Base-by-base conservation (phyloP, 176 grass and related monocot genomes). In the Musa itinerans region DNA sequence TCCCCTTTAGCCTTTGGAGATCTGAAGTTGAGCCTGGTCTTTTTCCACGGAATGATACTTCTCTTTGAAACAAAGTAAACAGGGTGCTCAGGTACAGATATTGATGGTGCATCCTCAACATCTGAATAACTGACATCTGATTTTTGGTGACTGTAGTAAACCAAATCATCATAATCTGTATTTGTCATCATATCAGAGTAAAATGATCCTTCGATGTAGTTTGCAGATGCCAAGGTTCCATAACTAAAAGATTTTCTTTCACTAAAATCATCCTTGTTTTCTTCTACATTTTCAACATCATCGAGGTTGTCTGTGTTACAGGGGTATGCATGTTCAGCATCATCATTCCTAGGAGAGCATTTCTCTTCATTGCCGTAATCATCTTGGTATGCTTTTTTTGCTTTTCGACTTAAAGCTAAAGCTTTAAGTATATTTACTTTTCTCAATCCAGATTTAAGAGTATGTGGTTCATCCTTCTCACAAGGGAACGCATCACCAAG, bases 41-140 rank as follows among this genome's bases (percentile, higher is more conserved):
- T 94, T 81, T 80, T 94, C 95, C 95, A 99, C 24, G 86, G 88
- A 80, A 99, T 78, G 69, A 99, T 73, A 73, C 90, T 99, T 76
- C 83, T 91, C 83, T 87, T 91, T 68, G 67, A 65, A 15, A 57
- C 50, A 7, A 55, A 63, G 8, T 26, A 62, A 50, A 80, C 56
- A 73, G 50, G 55, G 56, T 89, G 82, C 71, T 84, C 85, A 16
- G 67, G 50, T 78, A 82, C 54, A 52, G 87, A 80, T 21, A 43
- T 43, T 0, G 87, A 73, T 13, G 84, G 25, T 15, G 20, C 80
- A 74, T 84, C 87, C 66, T 91, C 88, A 0, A 73, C 82, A 72
- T 80, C 81, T 25, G 78, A 80, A 83, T 86, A 93, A 80, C 77
- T 76, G 0, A 56, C 91, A 83, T 89, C 88, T 69, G 95, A 91